Evolutionary conservation across 2,329 filamentous ascomycete genomes (phyloP).

Genomic region (Neofusicoccum cordaticola): DNA sequence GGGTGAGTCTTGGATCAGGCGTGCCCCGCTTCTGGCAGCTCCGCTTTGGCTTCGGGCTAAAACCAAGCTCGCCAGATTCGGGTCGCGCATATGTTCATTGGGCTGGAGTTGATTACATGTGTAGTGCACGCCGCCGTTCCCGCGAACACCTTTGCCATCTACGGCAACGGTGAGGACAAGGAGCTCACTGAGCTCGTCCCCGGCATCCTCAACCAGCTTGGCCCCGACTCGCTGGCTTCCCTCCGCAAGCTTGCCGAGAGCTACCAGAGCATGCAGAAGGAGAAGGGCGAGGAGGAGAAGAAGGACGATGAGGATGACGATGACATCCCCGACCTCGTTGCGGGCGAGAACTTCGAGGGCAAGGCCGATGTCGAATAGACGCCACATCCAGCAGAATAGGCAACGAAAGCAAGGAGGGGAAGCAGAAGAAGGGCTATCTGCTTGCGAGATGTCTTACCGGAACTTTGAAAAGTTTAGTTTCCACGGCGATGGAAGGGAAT

Average conservation of each 20-base stretch:
- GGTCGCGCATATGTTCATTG: no score
- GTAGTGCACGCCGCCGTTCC: slow-evolving; percentile 94
- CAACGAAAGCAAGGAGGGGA: neutral
- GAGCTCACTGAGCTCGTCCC: slow-evolving; percentile 99
- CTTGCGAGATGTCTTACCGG: slow-evolving; percentile 5
- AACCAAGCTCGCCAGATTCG: neutral
- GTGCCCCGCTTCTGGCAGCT: neutral
- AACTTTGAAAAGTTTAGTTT: slow-evolving; percentile 10
- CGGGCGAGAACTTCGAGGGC: slow-evolving; percentile 96
- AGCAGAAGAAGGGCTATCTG: neutral
- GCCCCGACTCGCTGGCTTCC: slow-evolving; percentile 94
- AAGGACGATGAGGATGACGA: slow-evolving; percentile 66
- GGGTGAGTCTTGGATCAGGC: slow-evolving; percentile 58
- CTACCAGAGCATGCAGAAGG: slow-evolving; percentile 99
- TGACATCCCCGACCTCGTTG: slow-evolving; percentile 95
- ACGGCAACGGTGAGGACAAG: slow-evolving; percentile 98
- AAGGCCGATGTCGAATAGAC: slow-evolving; percentile 78
- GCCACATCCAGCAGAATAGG: neutral
- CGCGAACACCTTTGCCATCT: slow-evolving; percentile 99
- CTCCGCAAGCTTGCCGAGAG: slow-evolving; percentile 98
- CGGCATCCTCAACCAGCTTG: slow-evolving; percentile 98
- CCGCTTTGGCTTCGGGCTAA: neutral
- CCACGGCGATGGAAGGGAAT: slow-evolving; percentile 15
- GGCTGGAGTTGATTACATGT: neutral
- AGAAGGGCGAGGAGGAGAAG: slow-evolving; percentile 73